These are phyloP conservation scores for Pseudophaeomoniella oleicola DNA, from an alignment of 2,329 filamentous ascomycete genomes.

Conservation along the genomic window DNA sequence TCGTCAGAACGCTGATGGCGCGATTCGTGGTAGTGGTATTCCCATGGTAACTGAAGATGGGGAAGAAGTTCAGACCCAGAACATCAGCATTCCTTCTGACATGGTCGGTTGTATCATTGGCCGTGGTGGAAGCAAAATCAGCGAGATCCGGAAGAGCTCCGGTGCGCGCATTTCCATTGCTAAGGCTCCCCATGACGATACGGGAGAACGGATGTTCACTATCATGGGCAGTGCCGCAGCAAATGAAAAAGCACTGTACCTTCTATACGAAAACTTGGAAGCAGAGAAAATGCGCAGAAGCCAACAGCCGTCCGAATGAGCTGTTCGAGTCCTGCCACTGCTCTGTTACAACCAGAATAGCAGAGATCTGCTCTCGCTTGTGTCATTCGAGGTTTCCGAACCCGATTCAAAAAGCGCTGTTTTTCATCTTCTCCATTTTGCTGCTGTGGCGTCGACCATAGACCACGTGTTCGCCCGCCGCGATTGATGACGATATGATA, in stretches of 20 bases:
- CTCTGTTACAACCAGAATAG: too few relatives aligned
- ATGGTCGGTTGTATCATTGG: constrained; percentile 99
- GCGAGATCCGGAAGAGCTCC: constrained; percentile 93
- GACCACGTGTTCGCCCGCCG: background rate
- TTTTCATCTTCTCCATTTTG: background rate
- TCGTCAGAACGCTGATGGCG: constrained; percentile 71
- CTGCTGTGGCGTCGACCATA: background rate
- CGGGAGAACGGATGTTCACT: constrained; percentile 98
- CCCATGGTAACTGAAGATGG: constrained; percentile 90
- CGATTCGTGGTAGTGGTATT: constrained; percentile 50
- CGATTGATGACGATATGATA: background rate
- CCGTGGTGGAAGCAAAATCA: constrained; percentile 89
- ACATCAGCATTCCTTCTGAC: constrained; percentile 97
- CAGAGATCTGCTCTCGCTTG: too few relatives aligned
- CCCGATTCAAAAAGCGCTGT: background rate
- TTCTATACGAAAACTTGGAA: constrained; percentile 97
- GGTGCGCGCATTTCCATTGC: constrained; percentile 95
- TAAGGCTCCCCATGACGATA: constrained; percentile 92
- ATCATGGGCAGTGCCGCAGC: constrained; percentile 91
- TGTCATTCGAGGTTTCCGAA: background rate
- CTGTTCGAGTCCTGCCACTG: background rate
- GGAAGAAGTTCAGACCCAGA: constrained; percentile 95
- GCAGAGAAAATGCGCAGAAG: constrained; percentile 98
- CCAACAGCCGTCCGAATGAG: constrained; percentile 50
- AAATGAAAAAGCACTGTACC: constrained; percentile 90